Base-by-base conservation (phyloP, 805 yeast species). In the Schizosaccharomyces osmophilus region DNA sequence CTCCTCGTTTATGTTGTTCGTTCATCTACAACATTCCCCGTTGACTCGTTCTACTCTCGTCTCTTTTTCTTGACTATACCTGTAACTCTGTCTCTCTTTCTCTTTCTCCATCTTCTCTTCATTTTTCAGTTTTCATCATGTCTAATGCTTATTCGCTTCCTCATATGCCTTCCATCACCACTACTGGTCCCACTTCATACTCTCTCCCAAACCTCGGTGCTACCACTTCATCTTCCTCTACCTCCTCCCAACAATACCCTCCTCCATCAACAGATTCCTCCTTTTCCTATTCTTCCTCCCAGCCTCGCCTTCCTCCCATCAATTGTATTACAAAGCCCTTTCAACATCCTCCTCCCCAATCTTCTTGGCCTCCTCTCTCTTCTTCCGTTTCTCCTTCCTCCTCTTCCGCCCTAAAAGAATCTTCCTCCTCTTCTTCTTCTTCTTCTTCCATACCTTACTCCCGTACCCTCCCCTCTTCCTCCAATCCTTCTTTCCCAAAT, bases 401-500 rank as follows among this genome's bases (percentile, higher is more conserved):
- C 17, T 19, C 55, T 4, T 11, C 55, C n/a, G 2, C 55, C 22
- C 17, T n/a, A 1, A 19, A n/a, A 5, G 48, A 17, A 6, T 17
- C 22, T 43, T 43, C 48, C 48, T 45, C 51, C 26, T 45, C 51
- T n/a, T 57, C 62, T 45, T 17, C 22, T n/a, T 42, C 36, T 17
- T 64, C 63, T 17, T 13, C 31, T 11, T 36, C 62, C n/a, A 61
- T 62, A 42, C 22, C 19, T 29, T 48, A 48, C 13, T 61, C 66
- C 17, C 31, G 43, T 48, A 39, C 45, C 32, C 63, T 55, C 42
- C 31, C 63, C 11, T 43, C 48, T 13, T 51, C 32, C 32, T 31
- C 32, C 32, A 31, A 4, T 4, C 32, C 32, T 31, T 31, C n/a
- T n/a, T n/a, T n/a, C n/a, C n/a, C n/a, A n/a, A n/a, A 61, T 62